phyloP scores from a whole-genome alignment of 2,329 filamentous ascomycete genomes.

The Calcarisporium arbuscula region DNA sequence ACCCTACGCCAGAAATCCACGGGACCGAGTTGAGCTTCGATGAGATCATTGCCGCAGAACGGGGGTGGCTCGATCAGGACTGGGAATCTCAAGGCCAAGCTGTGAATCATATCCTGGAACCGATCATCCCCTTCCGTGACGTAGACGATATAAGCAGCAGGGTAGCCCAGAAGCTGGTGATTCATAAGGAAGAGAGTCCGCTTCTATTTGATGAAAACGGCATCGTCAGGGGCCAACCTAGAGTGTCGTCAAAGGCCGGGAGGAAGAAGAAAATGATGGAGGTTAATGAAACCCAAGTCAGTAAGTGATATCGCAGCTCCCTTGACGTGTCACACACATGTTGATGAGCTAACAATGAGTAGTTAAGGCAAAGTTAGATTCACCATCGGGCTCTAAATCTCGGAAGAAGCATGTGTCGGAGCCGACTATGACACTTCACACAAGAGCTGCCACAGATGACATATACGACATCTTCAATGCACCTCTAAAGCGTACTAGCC shows the following conservation, averaged over 20 bases:
- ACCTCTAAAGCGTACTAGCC: conserved; percentile 40
- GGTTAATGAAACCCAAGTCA: conserved; percentile 86
- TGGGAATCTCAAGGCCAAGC: conserved; percentile 44
- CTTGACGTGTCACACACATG: neutral
- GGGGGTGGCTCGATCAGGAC: conserved; percentile 59
- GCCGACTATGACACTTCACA: conserved; percentile 98
- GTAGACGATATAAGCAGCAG: conserved; percentile 23
- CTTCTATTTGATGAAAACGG: conserved; percentile 55
- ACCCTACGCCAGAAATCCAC: conserved; percentile 67
- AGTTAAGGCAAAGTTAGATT: conserved; percentile 93
- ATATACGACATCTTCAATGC: conserved; percentile 97
- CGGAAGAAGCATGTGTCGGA: conserved; percentile 69
- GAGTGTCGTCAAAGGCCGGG: conserved; percentile 38
- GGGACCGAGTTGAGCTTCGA: conserved; percentile 83
- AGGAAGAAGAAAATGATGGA: conserved; percentile 79
- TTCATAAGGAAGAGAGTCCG: conserved; percentile 38
- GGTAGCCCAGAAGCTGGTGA: conserved; percentile 30
- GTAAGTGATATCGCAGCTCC: conserved; percentile 44
- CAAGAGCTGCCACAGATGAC: conserved; percentile 89
- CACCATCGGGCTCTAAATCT: conserved; percentile 77
- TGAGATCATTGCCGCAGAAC: conserved; percentile 73
- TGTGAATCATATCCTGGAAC: conserved; percentile 24
- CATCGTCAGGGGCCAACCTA: conserved; percentile 35
- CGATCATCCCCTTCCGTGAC: conserved; percentile 19
- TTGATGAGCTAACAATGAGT: conserved; percentile 21